These are phyloP conservation scores for Shiraia sp. DNA, from an alignment of 2,329 filamentous ascomycete species.

Conservation along the genomic window DNA sequence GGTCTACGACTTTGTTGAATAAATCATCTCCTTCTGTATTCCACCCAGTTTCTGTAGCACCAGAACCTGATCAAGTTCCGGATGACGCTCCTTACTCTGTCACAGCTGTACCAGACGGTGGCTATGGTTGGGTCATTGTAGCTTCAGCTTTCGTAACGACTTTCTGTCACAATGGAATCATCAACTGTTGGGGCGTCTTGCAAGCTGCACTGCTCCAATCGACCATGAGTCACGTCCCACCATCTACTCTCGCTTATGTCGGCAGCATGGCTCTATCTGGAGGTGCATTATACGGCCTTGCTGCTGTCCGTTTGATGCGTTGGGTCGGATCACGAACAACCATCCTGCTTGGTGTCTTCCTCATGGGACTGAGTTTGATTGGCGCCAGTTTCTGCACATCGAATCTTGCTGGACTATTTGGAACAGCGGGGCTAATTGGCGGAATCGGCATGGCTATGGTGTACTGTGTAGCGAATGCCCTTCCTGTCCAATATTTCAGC, in stretches of 20 bases:
- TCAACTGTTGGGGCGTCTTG: constrained; percentile 64
- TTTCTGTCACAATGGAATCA: constrained; percentile 58
- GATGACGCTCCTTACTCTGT: constrained; percentile 22
- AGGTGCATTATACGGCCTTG: constrained; percentile 57
- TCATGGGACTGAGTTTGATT: constrained; percentile 57
- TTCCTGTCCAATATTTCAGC: constrained; percentile 36
- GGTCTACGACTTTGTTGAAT: constrained; percentile 4
- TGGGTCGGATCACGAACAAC: constrained; percentile 54
- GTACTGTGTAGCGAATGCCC: constrained; percentile 26
- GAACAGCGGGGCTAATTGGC: constrained; percentile 53
- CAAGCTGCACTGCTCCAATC: constrained; percentile 60
- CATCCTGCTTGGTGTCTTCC: constrained; percentile 54
- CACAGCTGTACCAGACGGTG: constrained; percentile 53
- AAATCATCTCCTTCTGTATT: neutral
- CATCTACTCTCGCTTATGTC: constrained; percentile 62
- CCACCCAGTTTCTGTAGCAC: neutral
- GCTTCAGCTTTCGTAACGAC: constrained; percentile 54
- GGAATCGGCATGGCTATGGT: constrained; percentile 47
- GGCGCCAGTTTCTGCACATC: constrained; percentile 52
- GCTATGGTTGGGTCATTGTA: constrained; percentile 62
- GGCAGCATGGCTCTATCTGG: constrained; percentile 58
- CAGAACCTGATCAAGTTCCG: constrained; percentile 9
- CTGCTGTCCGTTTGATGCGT: constrained; percentile 57
- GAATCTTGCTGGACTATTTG: constrained; percentile 54
- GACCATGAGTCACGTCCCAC: constrained; percentile 47